Percentiles rank a stretch among this genome's conserved stretches.
Conservation (phyloP, 495 filamentous ascomycete species). For the Podospora bellae-mahoneyi region DNA sequence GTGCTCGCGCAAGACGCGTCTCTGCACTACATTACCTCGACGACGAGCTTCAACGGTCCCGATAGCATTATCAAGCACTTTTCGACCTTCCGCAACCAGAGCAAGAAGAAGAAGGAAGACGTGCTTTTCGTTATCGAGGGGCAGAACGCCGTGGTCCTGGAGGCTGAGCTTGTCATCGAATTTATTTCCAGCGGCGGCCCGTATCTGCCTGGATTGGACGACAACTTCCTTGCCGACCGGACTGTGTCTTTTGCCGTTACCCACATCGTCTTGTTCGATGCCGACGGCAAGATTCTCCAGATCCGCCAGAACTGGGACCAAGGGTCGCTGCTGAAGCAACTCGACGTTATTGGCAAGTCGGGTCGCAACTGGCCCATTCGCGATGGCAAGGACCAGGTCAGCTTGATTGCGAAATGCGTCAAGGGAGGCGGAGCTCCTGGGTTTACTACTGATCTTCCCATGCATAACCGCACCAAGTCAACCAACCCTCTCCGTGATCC, state of each 20-base stretch:
- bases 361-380: conserved; percentile 92
- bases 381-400: conserved; percentile 79
- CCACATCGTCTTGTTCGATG: conserved; percentile 85
- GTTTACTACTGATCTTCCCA: conserved; percentile 24
- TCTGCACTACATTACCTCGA: conserved; percentile 89
- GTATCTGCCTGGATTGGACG: conserved; percentile 85
- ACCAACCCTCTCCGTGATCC: conserved; percentile 59
- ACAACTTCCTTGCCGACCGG: conserved; percentile 89
- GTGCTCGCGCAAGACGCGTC: conserved; percentile 67
- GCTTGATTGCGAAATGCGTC: conserved; percentile 59
- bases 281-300: conserved; percentile 69
- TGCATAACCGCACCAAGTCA: conserved; percentile 44
- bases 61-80: conserved; percentile 78
- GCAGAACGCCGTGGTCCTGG: conserved; percentile 63
- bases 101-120: conserved; percentile 77
- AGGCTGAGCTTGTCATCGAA: conserved; percentile 79
- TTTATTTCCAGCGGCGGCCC: conserved; percentile 77
- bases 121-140: conserved; percentile 70
- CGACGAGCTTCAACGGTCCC: conserved; percentile 64
- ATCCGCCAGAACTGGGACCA: conserved; percentile 95
- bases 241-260: conserved; percentile 76
- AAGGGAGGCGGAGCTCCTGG: conserved; percentile 33
- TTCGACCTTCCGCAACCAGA: conserved; percentile 56
- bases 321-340: conserved; percentile 83
- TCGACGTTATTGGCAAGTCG: conserved; percentile 87